These are phyloP conservation scores for Pleomassaria siparia DNA, from an alignment of 2,329 filamentous ascomycete species.

Conservation along the genomic window DNA sequence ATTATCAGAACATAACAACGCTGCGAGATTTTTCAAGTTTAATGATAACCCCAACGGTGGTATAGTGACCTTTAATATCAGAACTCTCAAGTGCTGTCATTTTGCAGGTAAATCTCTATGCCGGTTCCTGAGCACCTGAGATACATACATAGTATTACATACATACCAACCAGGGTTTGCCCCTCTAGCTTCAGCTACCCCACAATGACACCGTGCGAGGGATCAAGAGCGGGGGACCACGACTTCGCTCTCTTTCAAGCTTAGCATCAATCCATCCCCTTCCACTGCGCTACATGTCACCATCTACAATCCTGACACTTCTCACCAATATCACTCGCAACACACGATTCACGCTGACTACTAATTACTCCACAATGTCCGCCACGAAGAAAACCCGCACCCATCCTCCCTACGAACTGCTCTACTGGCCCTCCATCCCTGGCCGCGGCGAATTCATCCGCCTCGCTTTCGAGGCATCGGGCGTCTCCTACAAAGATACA, in stretches of 20 bases:
- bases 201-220: constrained; percentile 1
- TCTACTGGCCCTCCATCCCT: constrained; percentile 73
- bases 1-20: no score
- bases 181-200: neutral
- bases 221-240: neutral
- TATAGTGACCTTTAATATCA: no score
- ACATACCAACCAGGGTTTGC: no score
- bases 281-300: neutral
- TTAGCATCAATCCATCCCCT: neutral
- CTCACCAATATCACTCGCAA: neutral
- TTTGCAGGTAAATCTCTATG: no score
- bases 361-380: constrained; percentile 19
- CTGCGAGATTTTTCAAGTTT: no score
- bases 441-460: constrained; percentile 76
- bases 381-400: constrained; percentile 29
- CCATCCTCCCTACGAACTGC: constrained; percentile 59
- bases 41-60: no score
- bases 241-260: neutral
- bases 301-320: neutral
- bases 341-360: neutral
- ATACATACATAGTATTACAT: no score
- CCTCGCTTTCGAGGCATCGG: constrained; percentile 69
- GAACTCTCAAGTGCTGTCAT: no score
- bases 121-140: no score
- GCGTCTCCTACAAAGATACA: constrained; percentile 65